These are phyloP conservation scores for Xylaria sp. DNA, from an alignment of 2,329 filamentous ascomycete species.

Conservation along the genomic window DNA sequence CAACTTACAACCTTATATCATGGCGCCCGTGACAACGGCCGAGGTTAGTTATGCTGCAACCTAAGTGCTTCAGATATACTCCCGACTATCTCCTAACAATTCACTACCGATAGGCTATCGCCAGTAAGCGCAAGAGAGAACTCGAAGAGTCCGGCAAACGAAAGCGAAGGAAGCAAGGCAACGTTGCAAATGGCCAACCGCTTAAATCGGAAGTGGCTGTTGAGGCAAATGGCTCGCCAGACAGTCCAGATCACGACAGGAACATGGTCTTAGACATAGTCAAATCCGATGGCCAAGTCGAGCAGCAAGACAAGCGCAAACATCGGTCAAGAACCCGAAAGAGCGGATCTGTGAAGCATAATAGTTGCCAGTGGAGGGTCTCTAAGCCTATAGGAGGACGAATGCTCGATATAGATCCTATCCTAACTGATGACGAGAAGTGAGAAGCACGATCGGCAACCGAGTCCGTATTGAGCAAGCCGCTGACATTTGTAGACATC, in stretches of 20 bases:
- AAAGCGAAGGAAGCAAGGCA: slow-evolving; percentile 49
- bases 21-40: slow-evolving; percentile 35
- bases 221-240: slow-evolving; percentile 24
- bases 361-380: slow-evolving; percentile 56
- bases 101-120: slow-evolving; percentile 38
- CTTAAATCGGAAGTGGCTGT: slow-evolving; percentile 3
- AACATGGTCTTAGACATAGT: slow-evolving; percentile 5
- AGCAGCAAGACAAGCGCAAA: slow-evolving; percentile 28
- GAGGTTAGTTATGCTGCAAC: slow-evolving; percentile 33
- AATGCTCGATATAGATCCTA: slow-evolving; percentile 68
- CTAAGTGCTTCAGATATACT: not conserved
- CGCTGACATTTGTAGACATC: slow-evolving; percentile 57
- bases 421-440: slow-evolving; percentile 66
- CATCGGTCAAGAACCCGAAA: slow-evolving; percentile 17
- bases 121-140: slow-evolving; percentile 56
- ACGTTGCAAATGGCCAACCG: slow-evolving; percentile 16
- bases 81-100: slow-evolving; percentile 21
- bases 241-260: not conserved
- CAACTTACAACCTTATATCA: slow-evolving; percentile 23
- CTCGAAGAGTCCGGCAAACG: slow-evolving; percentile 48
- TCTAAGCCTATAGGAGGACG: slow-evolving; percentile 69
- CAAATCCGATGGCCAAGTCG: slow-evolving; percentile 10
- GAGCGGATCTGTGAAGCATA: not conserved
- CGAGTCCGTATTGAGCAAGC: not conserved
- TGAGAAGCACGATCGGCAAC: slow-evolving; percentile 44